Conservation (phyloP, 2,329 filamentous ascomycete species). For the Aspergillus sp. region DNA sequence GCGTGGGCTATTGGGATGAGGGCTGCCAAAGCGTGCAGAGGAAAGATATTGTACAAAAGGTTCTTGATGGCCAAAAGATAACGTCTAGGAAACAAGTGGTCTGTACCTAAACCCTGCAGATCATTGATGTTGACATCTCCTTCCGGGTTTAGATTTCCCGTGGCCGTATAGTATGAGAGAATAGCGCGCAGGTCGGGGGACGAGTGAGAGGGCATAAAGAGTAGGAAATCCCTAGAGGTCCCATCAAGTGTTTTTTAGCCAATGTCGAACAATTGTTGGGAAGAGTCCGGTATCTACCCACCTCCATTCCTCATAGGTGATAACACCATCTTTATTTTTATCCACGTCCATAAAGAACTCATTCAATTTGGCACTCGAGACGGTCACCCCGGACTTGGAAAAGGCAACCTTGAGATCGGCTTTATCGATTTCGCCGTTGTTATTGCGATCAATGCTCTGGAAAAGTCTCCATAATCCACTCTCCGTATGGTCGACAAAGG, state of each 20-base stretch:
- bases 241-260: not conserved
- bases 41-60: conserved; percentile 31
- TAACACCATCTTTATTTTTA: conserved; percentile 75
- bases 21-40: conserved; percentile 25
- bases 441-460: conserved; percentile 74
- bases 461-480: conserved; percentile 76
- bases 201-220: conserved; percentile 70
- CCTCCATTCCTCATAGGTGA: conserved; percentile 95
- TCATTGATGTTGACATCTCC: conserved; percentile 93
- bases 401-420: conserved; percentile 77
- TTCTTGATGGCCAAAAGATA: conserved; percentile 26
- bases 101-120: conserved; percentile 85
- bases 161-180: conserved; percentile 83
- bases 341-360: conserved; percentile 89
- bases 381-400: conserved; percentile 65
- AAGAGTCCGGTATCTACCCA: conserved; percentile 42
- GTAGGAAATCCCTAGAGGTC: conserved; percentile 69
- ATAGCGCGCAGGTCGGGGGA: conserved; percentile 64
- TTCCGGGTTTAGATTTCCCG: conserved; percentile 83
- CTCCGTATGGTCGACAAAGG: conserved; percentile 83
- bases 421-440: conserved; percentile 80
- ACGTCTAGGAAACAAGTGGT: conserved; percentile 35
- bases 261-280: conserved; percentile 7
- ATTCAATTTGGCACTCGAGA: conserved; percentile 69
- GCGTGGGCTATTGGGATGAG: conserved; percentile 28